Percentiles rank a stretch among this genome's conserved stretches.
These are phyloP conservation scores for Turritis glabra DNA, from an alignment of 345 rosid genomes.

Conservation along the genomic window DNA sequence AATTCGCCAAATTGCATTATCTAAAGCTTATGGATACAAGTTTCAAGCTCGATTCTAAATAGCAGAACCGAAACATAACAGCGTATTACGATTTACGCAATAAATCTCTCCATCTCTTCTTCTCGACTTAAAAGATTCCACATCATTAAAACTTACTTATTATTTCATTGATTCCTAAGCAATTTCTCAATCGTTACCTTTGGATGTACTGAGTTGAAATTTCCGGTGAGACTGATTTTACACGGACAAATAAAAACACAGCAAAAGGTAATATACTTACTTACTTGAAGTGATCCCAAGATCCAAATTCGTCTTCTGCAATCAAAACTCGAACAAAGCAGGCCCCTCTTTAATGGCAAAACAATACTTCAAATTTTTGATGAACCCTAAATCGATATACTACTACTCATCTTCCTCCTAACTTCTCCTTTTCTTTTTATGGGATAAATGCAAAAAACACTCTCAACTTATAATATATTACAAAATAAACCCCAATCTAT, in stretches of 20 bases:
- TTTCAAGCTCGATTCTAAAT: neutral
- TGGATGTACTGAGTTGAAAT: neutral
- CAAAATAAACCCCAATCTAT: neutral
- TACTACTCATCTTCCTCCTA: neutral
- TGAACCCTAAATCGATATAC: conserved; percentile 28
- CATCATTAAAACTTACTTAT: neutral
- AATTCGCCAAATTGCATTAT: neutral
- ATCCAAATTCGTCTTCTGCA: conserved; percentile 23
- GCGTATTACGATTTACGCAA: neutral
- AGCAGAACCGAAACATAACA: neutral
- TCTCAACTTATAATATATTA: conserved; percentile 2
- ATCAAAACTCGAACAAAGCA: neutral
- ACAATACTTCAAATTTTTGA: neutral
- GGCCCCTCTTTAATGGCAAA: neutral
- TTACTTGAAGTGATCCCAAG: conserved; percentile 30
- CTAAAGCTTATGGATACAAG: neutral
- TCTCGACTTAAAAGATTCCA: neutral
- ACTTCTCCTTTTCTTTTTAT: neutral
- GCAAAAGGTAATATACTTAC: conserved; percentile 3
- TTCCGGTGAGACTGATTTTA: neutral
- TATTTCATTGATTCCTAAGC: neutral
- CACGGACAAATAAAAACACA: neutral
- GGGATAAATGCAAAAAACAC: neutral
- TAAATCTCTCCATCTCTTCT: neutral
- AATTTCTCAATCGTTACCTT: conserved; percentile 1